Conservation (phyloP, 495 filamentous ascomycete species). For the Penicillium diatomitis region DNA sequence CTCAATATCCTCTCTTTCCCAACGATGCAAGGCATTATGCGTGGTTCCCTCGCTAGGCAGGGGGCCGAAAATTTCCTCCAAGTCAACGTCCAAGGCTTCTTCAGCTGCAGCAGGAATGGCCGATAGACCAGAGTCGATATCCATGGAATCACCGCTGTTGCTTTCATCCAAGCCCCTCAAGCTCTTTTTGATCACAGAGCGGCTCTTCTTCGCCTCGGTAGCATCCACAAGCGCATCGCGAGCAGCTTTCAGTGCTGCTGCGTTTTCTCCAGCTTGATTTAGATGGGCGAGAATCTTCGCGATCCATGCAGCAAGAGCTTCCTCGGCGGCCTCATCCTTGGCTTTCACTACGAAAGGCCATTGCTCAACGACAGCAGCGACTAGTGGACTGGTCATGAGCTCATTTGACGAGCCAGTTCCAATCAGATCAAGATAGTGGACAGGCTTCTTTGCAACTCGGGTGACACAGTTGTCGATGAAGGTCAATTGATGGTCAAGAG, state of each 20-base stretch:
- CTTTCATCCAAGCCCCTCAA: conserved; percentile 25
- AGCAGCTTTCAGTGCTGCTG: conserved; percentile 29
- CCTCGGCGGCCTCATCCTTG: conserved; percentile 24
- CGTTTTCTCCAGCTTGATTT: conserved; percentile 36
- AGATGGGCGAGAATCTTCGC: conserved; percentile 37
- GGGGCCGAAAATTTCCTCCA: conserved; percentile 33
- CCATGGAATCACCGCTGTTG: conserved; percentile 14
- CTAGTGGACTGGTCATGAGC: conserved; percentile 42
- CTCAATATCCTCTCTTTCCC: conserved; percentile 65
- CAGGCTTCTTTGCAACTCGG: conserved; percentile 57
- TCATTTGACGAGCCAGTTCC: conserved; percentile 27
- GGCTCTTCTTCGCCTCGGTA: conserved; percentile 28
- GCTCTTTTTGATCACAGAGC: conserved; percentile 33
- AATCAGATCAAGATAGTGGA: conserved; percentile 60
- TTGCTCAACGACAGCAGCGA: conserved; percentile 63
- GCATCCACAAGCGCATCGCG: conserved; percentile 29
- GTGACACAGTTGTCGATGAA: conserved; percentile 77
- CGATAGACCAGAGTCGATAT: conserved; percentile 7
- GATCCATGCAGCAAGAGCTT: conserved; percentile 46
- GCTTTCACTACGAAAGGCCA: conserved; percentile 57
- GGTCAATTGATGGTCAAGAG: conserved; percentile 25
- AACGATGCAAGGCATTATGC: conserved; percentile 43
- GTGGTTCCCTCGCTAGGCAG: conserved; percentile 33
- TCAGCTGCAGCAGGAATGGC: not conserved
- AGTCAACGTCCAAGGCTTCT: conserved; percentile 17